Percentiles rank a stretch among this genome's conserved stretches.
phyloP scores from a whole-genome alignment of 2,329 filamentous ascomycete species.

The Colletotrichum sp. region DNA sequence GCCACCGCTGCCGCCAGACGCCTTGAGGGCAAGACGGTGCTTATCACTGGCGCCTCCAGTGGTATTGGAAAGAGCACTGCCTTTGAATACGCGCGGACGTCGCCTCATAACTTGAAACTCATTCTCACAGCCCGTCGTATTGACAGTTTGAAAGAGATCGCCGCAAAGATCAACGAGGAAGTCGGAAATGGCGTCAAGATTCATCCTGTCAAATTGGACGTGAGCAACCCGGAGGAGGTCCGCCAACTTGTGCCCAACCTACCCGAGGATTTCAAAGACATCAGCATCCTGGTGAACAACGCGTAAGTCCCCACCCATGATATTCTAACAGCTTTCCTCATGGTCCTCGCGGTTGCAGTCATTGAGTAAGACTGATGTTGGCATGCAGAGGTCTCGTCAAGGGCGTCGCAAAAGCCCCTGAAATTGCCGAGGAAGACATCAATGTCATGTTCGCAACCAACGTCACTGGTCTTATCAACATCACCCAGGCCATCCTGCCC shows the following conservation, averaged over 20 bases:
- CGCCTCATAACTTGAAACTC: constrained; percentile 79
- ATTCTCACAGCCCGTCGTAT: constrained; percentile 88
- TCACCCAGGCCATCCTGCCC: constrained; percentile 90
- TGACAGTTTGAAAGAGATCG: constrained; percentile 78
- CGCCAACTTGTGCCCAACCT: constrained; percentile 73
- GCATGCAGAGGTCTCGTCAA: constrained; percentile 78
- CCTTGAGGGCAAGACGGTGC: constrained; percentile 89
- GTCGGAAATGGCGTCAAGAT: constrained; percentile 83
- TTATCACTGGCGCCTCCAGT: constrained; percentile 91
- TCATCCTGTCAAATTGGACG: constrained; percentile 82
- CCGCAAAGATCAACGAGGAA: constrained; percentile 76
- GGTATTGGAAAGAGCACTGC: constrained; percentile 86
- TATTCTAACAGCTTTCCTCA: not conserved
- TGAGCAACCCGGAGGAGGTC: constrained; percentile 80
- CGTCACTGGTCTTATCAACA: constrained; percentile 91
- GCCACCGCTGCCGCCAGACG: constrained; percentile 76
- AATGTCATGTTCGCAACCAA: constrained; percentile 91
- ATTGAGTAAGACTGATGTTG: constrained; percentile 10
- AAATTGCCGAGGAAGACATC: constrained; percentile 83
- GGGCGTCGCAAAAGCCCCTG: constrained; percentile 83
- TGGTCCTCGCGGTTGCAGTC: not conserved
- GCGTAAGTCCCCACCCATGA: constrained; percentile 62
- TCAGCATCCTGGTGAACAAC: constrained; percentile 94
- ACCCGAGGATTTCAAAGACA: constrained; percentile 81
- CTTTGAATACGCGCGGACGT: constrained; percentile 90